phyloP scores from a whole-genome alignment of 352 stramenopile species.

The Plasmopara muralis region DNA sequence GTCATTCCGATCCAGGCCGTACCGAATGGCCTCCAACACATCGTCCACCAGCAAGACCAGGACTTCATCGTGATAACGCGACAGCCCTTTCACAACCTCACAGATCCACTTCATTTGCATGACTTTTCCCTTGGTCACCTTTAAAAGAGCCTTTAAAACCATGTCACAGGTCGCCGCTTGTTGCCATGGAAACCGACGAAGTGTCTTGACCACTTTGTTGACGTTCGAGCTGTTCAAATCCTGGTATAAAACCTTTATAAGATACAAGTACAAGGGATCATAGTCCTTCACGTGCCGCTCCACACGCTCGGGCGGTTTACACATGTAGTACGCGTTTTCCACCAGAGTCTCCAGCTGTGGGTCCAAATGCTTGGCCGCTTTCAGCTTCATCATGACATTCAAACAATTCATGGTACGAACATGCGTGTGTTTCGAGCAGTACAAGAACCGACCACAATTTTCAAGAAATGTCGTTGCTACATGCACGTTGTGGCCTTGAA shows the following conservation, averaged over 20 bases:
- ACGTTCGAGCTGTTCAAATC: slow-evolving; percentile 76
- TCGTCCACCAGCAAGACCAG: slow-evolving; percentile 89
- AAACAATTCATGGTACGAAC: slow-evolving; percentile 86
- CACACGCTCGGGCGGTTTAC: slow-evolving; percentile 82
- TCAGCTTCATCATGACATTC: slow-evolving; percentile 94
- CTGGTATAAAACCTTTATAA: slow-evolving; percentile 83
- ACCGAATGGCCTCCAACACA: slow-evolving; percentile 90
- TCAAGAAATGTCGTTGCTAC: slow-evolving; percentile 95
- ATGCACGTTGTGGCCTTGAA: slow-evolving; percentile 94
- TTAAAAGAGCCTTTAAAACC: slow-evolving; percentile 89
- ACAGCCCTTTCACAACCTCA: slow-evolving; percentile 81
- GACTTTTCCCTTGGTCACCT: slow-evolving; percentile 87
- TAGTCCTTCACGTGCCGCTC: slow-evolving; percentile 68
- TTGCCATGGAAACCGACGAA: slow-evolving; percentile 91
- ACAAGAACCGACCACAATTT: slow-evolving; percentile 93
- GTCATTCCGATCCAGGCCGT: slow-evolving; percentile 85
- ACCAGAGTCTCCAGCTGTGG: slow-evolving; percentile 83
- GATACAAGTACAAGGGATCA: slow-evolving; percentile 90
- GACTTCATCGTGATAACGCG: slow-evolving; percentile 87
- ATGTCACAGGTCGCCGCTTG: slow-evolving; percentile 50
- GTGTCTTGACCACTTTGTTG: slow-evolving; percentile 90
- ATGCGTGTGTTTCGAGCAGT: slow-evolving; percentile 92
- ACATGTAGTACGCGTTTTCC: slow-evolving; percentile 91
- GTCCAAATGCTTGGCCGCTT: slow-evolving; percentile 90
- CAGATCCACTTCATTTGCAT: slow-evolving; percentile 85